A percentile compares a stretch with the other conserved stretches of the same genome.
phyloP scores from a whole-genome alignment of 202 grass and related monocot genomes.

The Setaria viridis region DNA sequence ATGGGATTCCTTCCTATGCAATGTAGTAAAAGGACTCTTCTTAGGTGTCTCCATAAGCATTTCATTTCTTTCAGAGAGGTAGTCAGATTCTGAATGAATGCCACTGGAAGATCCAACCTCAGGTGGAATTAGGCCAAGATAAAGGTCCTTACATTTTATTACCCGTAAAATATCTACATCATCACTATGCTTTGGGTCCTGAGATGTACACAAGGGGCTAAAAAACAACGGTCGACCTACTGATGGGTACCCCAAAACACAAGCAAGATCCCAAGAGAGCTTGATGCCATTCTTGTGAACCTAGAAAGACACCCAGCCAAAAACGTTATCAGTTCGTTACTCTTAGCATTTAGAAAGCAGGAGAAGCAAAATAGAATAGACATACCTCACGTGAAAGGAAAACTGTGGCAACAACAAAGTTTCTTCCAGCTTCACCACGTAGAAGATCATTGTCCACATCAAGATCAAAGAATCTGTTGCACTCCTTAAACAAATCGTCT shows the following conservation, averaged over 20 bases:
- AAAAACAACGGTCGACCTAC: conserved; percentile 63
- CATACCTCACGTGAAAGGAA: conserved; percentile 68
- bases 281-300: conserved; percentile 78
- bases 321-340: conserved; percentile 26
- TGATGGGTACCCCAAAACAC: conserved; percentile 66
- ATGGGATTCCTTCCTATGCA: conserved; percentile 46
- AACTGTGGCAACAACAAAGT: conserved; percentile 78
- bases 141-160: conserved; percentile 67
- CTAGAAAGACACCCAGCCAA: conserved; percentile 47
- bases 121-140: conserved; percentile 60
- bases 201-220: conserved; percentile 53
- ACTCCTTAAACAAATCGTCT: conserved; percentile 58
- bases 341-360: not conserved
- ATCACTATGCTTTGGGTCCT: conserved; percentile 28
- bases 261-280: conserved; percentile 87
- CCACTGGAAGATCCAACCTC: conserved; percentile 45
- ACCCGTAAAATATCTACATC: conserved; percentile 39
- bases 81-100: conserved; percentile 12
- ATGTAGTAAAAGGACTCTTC: conserved; percentile 48
- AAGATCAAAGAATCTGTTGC: conserved; percentile 56
- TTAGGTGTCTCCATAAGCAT: conserved; percentile 50
- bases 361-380: not conserved
- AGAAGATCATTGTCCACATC: conserved; percentile 55
- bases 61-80: conserved; percentile 32
- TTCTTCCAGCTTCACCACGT: conserved; percentile 55